These are phyloP conservation scores for Ilyonectria robusta DNA, from an alignment of 2,329 filamentous ascomycete species.

Conservation along the genomic window DNA sequence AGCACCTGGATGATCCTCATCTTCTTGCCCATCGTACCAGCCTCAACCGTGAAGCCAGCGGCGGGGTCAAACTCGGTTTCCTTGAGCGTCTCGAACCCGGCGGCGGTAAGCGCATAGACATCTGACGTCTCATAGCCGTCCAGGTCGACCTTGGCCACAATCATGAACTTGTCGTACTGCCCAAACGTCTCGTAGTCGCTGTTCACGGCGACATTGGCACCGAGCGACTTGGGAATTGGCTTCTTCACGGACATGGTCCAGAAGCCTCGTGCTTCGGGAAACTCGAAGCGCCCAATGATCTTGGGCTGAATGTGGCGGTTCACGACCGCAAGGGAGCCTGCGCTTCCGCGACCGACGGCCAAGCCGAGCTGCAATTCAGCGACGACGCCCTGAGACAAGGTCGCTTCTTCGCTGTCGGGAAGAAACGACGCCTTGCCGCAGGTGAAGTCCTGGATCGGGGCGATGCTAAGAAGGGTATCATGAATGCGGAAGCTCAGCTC, in stretches of 20 bases:
- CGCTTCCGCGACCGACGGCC: constrained; percentile 74
- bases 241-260: constrained; percentile 86
- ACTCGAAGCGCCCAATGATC: constrained; percentile 77
- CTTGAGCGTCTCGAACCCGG: constrained; percentile 80
- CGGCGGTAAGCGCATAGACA: constrained; percentile 81
- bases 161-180: constrained; percentile 84
- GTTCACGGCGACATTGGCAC: constrained; percentile 63
- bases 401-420: constrained; percentile 61
- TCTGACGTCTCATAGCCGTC: constrained; percentile 83
- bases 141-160: constrained; percentile 80
- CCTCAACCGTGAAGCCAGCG: constrained; percentile 88
- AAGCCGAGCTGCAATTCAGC: constrained; percentile 73
- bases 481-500: constrained; percentile 82
- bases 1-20: constrained; percentile 90
- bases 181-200: constrained; percentile 71
- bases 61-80: constrained; percentile 94
- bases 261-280: constrained; percentile 80
- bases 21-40: constrained; percentile 85
- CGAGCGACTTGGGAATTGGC: constrained; percentile 73
- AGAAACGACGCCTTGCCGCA: constrained; percentile 71
- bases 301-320: constrained; percentile 84
- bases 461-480: constrained; percentile 83
- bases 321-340: constrained; percentile 80
- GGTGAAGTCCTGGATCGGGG: constrained; percentile 82
- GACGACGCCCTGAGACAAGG: constrained; percentile 60